Evolutionary conservation across 2,329 filamentous ascomycete genomes (phyloP).

Genomic region (Pseudohalonectria lignicola): DNA sequence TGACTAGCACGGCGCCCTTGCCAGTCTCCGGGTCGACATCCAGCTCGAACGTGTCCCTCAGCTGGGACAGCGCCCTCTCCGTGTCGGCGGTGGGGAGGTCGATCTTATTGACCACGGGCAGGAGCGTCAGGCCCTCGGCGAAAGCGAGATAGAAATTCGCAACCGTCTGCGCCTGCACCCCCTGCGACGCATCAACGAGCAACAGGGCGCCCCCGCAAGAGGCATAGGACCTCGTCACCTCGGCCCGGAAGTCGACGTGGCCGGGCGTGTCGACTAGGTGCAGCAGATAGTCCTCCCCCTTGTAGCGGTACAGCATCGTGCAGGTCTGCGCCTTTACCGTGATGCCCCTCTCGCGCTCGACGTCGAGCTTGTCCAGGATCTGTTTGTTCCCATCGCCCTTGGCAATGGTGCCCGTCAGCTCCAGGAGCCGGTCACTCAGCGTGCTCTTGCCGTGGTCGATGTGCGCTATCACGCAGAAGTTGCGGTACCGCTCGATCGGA

Average conservation of each 20-base stretch:
- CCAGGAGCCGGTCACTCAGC: constrained; percentile 81
- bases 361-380: constrained; percentile 92
- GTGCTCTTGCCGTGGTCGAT: constrained; percentile 99
- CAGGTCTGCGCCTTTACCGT: constrained; percentile 99
- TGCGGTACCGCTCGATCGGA: constrained; percentile 71
- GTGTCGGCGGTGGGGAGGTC: constrained; percentile 85
- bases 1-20: constrained; percentile 54
- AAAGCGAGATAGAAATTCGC: constrained; percentile 98
- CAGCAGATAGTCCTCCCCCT: constrained; percentile 79
- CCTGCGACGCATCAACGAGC: constrained; percentile 91
- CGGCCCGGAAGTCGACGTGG: constrained; percentile 94
- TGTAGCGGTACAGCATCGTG: constrained; percentile 88
- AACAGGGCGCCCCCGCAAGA: constrained; percentile 89
- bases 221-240: constrained; percentile 91
- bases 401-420: constrained; percentile 87
- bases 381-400: constrained; percentile 78
- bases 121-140: constrained; percentile 72
- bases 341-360: constrained; percentile 91
- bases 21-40: constrained; percentile 52
- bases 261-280: constrained; percentile 95
- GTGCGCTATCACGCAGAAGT: constrained; percentile 98
- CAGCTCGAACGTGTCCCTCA: constrained; percentile 78
- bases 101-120: constrained; percentile 95
- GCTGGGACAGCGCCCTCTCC: constrained; percentile 75
- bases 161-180: constrained; percentile 94